Evolutionary conservation across 2,329 filamentous ascomycete genomes (phyloP).

Genomic region (Alternaria consortialis): DNA sequence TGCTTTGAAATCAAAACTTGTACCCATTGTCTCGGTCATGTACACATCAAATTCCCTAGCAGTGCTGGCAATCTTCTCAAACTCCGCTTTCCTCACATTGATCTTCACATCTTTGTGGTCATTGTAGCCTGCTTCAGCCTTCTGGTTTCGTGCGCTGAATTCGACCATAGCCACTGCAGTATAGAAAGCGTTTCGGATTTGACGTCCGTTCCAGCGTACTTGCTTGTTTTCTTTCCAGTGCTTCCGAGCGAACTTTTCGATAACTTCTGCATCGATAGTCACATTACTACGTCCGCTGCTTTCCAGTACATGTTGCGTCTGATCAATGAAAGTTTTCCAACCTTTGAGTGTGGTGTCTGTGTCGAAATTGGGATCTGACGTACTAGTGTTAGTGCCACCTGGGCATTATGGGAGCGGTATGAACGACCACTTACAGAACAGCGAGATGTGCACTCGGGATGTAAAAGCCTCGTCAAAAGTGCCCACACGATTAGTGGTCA

Average conservation of each 20-base stretch:
- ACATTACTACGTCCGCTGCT: neutral
- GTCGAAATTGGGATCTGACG: neutral
- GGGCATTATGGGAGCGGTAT: neutral
- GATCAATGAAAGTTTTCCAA: neutral
- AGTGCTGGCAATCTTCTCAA: neutral
- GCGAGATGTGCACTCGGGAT: conserved; percentile 52
- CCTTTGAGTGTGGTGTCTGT: neutral
- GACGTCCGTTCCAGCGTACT: conserved; percentile 50
- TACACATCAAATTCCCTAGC: neutral
- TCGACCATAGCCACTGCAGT: conserved; percentile 32
- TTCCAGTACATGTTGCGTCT: neutral
- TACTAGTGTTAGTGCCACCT: neutral
- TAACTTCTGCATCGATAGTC: neutral
- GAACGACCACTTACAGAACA: conserved; percentile 23
- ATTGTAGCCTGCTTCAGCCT: neutral
- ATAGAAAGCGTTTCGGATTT: conserved; percentile 55
- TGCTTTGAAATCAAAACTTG: neutral
- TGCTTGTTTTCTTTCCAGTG: conserved; percentile 2
- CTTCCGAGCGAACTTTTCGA: neutral
- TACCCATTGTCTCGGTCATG: neutral
- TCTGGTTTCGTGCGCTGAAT: neutral
- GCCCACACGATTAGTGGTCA: conserved; percentile 54
- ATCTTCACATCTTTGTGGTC: neutral
- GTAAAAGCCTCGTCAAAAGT: conserved; percentile 53
- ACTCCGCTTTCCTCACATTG: neutral